Percentiles rank a stretch among this genome's conserved stretches.
Evolutionary conservation across 441 rosid genomes (phyloP).

Genomic region (Syzygium syzygioides): DNA sequence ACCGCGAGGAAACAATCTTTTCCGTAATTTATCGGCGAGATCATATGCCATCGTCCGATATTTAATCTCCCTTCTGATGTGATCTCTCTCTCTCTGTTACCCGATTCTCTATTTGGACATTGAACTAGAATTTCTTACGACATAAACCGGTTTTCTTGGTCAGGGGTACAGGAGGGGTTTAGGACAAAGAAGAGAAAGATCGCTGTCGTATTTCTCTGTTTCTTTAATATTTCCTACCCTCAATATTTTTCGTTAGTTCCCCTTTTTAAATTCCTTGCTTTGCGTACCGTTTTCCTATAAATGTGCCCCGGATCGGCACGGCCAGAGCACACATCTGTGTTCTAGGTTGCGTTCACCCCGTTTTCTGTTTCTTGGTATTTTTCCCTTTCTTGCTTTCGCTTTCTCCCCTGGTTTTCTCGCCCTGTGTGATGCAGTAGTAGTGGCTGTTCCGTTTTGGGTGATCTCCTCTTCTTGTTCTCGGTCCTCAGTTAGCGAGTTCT

Average conservation of each 20-base stretch:
- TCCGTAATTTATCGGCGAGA: accelerated
- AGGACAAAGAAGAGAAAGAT: neutral
- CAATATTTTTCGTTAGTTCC: neutral
- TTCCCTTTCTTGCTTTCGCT: neutral
- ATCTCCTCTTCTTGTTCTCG: neutral
- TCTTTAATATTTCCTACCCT: neutral
- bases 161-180: neutral
- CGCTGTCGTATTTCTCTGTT: neutral
- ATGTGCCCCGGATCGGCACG: neutral
- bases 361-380: neutral
- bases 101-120: neutral
- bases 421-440: neutral
- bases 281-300: neutral
- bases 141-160: neutral
- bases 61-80: neutral
- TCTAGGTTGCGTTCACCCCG: neutral
- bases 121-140: neutral
- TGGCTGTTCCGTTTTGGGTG: neutral
- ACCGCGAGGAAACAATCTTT: neutral
- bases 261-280: neutral
- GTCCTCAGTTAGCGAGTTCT: neutral
- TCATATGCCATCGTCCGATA: neutral
- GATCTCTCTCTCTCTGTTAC: neutral
- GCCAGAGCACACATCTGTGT: neutral
- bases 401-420: neutral